A percentile compares a stretch with the other conserved stretches of the same genome.
Conservation (phyloP, 768 basidiomycete genomes). For the Suillus variegatus region DNA sequence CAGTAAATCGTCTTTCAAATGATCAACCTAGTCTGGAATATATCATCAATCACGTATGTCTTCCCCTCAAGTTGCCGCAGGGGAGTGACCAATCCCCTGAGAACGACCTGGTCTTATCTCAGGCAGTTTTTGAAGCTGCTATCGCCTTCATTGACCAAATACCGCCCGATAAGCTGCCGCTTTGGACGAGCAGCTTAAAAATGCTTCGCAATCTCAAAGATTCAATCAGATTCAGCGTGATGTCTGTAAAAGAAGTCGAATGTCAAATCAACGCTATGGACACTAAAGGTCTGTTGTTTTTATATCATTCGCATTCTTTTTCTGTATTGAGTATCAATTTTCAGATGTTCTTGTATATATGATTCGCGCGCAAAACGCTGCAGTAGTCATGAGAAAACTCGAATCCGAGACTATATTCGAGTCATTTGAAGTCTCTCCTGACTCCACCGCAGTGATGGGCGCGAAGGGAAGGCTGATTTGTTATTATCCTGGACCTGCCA, state of each 20-base stretch:
- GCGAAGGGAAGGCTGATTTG: constrained; percentile 44
- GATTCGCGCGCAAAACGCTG: constrained; percentile 50
- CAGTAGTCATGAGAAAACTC: constrained; percentile 39
- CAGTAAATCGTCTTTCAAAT: not conserved
- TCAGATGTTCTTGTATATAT: constrained; percentile 41
- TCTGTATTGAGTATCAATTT: not conserved
- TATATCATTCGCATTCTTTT: not conserved
- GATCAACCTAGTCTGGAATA: constrained; percentile 24
- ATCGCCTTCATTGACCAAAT: constrained; percentile 18
- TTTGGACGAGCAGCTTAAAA: constrained; percentile 32
- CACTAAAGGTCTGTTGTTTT: constrained; percentile 12
- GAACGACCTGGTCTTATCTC: constrained; percentile 30
- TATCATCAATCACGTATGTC: constrained; percentile 43
- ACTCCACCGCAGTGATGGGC: constrained; percentile 35
- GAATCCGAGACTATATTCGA: constrained; percentile 38
- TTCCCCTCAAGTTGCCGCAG: constrained; percentile 43
- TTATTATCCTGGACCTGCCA: constrained; percentile 48
- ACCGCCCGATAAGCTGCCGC: constrained; percentile 5
- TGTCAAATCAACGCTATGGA: constrained; percentile 23
- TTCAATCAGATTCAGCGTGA: constrained; percentile 3
- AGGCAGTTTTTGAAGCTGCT: constrained; percentile 20
- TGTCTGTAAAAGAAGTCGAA: constrained; percentile 15
- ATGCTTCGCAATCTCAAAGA: constrained; percentile 32
- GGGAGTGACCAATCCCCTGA: constrained; percentile 29
- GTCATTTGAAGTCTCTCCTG: constrained; percentile 46